Evolutionary conservation across 2,329 filamentous ascomycete genomes (phyloP).

Genomic region (Sodiomyces alkalinus): DNA sequence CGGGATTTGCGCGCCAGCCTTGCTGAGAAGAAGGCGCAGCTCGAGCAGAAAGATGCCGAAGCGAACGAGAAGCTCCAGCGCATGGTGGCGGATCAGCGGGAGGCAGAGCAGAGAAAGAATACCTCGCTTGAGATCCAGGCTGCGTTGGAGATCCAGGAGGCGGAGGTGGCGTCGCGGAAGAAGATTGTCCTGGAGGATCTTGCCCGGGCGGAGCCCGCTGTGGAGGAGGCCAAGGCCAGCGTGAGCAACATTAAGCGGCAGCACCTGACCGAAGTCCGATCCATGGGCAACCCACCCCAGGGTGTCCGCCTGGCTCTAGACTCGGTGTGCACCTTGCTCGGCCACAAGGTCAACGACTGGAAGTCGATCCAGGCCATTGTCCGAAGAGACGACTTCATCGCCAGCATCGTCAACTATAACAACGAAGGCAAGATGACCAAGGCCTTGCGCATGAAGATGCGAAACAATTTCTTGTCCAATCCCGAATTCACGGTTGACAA

Average conservation of each 20-base stretch:
- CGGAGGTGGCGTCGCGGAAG: conserved; percentile 67
- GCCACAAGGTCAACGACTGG: conserved; percentile 83
- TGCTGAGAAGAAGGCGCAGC: conserved; percentile 83
- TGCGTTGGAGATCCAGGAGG: conserved; percentile 76
- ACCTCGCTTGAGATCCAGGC: conserved; percentile 80
- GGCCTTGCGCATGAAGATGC: conserved; percentile 70
- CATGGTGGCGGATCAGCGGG: conserved; percentile 91
- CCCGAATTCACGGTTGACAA: conserved; percentile 93
- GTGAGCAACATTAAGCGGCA: conserved; percentile 98
- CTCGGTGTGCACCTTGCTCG: conserved; percentile 88
- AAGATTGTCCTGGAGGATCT: conserved; percentile 79
- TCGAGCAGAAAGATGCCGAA: conserved; percentile 87
- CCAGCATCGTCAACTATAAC: conserved; percentile 93
- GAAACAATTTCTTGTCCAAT: conserved; percentile 78
- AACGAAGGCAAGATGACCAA: conserved; percentile 93
- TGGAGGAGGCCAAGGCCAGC: conserved; percentile 83
- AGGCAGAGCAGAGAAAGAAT: conserved; percentile 82
- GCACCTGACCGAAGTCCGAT: conserved; percentile 92
- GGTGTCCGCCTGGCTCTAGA: conserved; percentile 88
- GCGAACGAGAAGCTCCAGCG: conserved; percentile 94
- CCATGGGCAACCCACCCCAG: conserved; percentile 83
- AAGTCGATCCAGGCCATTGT: conserved; percentile 81
- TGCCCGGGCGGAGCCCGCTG: conserved; percentile 82
- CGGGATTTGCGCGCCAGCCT: conserved; percentile 80
- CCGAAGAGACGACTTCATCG: conserved; percentile 89